Percentiles rank a stretch among this genome's conserved stretches.
Evolutionary conservation across 148 eudicot species (phyloP).

Genomic region (Chenopodium quinoa): DNA sequence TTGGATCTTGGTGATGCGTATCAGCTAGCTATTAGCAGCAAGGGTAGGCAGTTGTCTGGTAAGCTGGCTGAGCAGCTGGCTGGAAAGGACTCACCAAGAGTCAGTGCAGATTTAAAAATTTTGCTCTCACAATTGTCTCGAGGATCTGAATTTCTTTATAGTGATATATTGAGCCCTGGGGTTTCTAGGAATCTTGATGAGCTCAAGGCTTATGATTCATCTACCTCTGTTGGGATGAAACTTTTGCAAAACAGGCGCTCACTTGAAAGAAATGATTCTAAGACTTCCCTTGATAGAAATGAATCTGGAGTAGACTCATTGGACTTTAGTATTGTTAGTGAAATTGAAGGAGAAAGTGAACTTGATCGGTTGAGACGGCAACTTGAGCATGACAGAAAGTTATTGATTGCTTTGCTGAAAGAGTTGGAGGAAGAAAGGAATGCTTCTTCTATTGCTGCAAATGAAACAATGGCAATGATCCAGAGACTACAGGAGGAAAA

Average conservation of each 20-base stretch:
- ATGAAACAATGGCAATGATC: constrained; percentile 99
- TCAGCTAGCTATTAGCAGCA: constrained; percentile 68
- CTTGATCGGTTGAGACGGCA: constrained; percentile 73
- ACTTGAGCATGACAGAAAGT: constrained; percentile 72
- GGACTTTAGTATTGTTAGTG: constrained; percentile 52
- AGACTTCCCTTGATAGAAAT: constrained; percentile 63
- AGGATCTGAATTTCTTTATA: constrained; percentile 50
- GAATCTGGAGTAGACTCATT: constrained; percentile 45
- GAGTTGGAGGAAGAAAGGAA: constrained; percentile 97
- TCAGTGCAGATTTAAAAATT: constrained; percentile 70
- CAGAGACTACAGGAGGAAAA: constrained; percentile 94
- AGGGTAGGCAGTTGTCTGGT: constrained; percentile 69
- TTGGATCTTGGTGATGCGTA: constrained; percentile 91
- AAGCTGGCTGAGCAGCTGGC: constrained; percentile 59
- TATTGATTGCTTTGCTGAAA: constrained; percentile 60
- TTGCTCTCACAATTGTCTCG: constrained; percentile 72
- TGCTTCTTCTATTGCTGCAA: constrained; percentile 81
- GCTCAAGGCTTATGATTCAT: constrained; percentile 41
- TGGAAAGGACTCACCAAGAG: constrained; percentile 53
- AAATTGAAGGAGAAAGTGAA: constrained; percentile 85
- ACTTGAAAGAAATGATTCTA: constrained; percentile 84
- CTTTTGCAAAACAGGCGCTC: constrained; percentile 69
- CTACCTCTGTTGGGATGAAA: constrained; percentile 44
- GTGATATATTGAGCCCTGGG: constrained; percentile 57
- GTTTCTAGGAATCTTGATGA: constrained; percentile 59